Percentiles rank a stretch among this genome's conserved stretches.
Evolutionary conservation across 495 filamentous ascomycete genomes (phyloP).

Genomic region (Ramalina intermedia): DNA sequence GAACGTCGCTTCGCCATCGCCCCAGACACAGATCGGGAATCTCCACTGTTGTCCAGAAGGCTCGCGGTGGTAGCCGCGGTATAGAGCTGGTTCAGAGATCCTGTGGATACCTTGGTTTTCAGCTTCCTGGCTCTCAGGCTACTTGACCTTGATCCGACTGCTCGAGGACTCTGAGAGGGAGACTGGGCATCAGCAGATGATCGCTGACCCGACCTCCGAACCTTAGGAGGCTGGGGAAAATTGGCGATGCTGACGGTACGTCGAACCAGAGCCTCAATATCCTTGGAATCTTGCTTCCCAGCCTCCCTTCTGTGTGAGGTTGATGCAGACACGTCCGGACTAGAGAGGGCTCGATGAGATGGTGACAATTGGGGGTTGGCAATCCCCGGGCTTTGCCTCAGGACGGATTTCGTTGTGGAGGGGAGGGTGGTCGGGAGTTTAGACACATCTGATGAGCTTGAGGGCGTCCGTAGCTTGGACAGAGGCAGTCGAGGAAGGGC

Average conservation of each 20-base stretch:
- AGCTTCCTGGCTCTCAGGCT: constrained; percentile 21
- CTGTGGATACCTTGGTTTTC: constrained; percentile 16
- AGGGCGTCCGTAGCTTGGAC: constrained; percentile 52
- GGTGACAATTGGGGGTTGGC: constrained; percentile 35
- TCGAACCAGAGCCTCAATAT: constrained; percentile 51
- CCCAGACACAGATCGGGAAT: constrained; percentile 54
- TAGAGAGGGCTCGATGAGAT: constrained; percentile 32
- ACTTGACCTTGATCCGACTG: constrained; percentile 37
- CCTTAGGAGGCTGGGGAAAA: constrained; percentile 78
- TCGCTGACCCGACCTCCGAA: constrained; percentile 22
- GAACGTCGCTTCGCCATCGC: constrained; percentile 44
- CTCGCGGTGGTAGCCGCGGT: constrained; percentile 48
- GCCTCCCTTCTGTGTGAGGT: constrained; percentile 22
- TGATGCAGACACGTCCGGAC: constrained; percentile 26
- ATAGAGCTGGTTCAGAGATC: constrained; percentile 26
- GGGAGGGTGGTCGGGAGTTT: constrained; percentile 28
- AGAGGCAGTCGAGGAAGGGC: constrained; percentile 56
- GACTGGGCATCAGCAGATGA: constrained; percentile 16
- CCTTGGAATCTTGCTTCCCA: constrained; percentile 30
- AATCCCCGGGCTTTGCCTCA: constrained; percentile 51
- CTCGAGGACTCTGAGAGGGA: constrained; percentile 42
- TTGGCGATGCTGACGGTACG: constrained; percentile 82
- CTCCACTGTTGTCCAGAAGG: constrained; percentile 62
- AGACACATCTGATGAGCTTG: constrained; percentile 30
- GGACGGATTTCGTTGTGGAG: constrained; percentile 33